phyloP scores from a whole-genome alignment of 2,329 filamentous ascomycete genomes.

The Stemphylium lycopersici region DNA sequence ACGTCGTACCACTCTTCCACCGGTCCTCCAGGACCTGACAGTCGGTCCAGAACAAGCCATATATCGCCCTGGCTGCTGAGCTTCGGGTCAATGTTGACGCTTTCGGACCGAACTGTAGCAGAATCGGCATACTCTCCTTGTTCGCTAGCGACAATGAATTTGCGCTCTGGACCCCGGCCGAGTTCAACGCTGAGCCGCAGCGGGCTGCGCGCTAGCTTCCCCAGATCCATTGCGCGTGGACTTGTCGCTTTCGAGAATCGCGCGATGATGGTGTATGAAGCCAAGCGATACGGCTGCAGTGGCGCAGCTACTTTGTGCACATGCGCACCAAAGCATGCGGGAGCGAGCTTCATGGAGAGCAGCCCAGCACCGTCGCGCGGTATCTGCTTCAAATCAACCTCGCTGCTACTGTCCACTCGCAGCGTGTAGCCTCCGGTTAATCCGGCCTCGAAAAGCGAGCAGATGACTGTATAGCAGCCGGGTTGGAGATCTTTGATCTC shows the following conservation, averaged over 20 bases:
- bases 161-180: slow-evolving; percentile 72
- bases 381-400: slow-evolving; percentile 65
- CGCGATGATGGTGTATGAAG: slow-evolving; percentile 64
- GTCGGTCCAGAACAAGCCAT: slow-evolving; percentile 82
- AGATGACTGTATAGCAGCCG: slow-evolving; percentile 85
- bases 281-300: slow-evolving; percentile 61
- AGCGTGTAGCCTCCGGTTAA: slow-evolving; percentile 78
- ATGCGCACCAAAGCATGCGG: slow-evolving; percentile 57
- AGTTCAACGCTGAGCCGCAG: slow-evolving; percentile 76
- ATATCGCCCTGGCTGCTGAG: slow-evolving; percentile 62
- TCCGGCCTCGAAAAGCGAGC: slow-evolving; percentile 85
- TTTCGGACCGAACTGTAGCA: slow-evolving; percentile 69
- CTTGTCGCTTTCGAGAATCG: slow-evolving; percentile 49
- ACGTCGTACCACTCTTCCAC: slow-evolving; percentile 59
- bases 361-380: slow-evolving; percentile 77
- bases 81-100: slow-evolving; percentile 76
- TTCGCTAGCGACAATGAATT: slow-evolving; percentile 68
- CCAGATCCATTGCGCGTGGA: slow-evolving; percentile 33
- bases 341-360: slow-evolving; percentile 65
- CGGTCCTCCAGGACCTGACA: slow-evolving; percentile 63
- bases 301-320: slow-evolving; percentile 62
- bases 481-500: slow-evolving; percentile 65
- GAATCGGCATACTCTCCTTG: slow-evolving; percentile 77
- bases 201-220: slow-evolving; percentile 51
- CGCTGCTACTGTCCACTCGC: slow-evolving; percentile 69